These are phyloP conservation scores for Aspergillus biplanus DNA, from an alignment of 495 filamentous ascomycete genomes.

Conservation along the genomic window DNA sequence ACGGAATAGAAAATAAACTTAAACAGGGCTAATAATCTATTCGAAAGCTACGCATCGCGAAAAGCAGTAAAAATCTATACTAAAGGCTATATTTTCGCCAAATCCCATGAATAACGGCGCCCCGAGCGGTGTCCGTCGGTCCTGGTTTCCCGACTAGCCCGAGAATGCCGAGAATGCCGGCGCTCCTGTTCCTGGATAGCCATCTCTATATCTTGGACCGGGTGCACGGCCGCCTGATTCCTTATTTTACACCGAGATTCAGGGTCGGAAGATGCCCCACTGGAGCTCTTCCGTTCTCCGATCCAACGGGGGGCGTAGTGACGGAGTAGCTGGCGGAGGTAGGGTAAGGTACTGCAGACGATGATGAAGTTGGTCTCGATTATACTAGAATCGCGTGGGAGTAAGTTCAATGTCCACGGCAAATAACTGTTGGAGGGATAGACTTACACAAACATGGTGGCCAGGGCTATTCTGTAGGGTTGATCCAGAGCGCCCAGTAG, in stretches of 20 bases:
- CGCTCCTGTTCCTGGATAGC: background rate
- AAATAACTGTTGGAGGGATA: background rate
- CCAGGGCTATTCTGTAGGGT: slow-evolving; percentile 25
- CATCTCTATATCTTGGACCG: background rate
- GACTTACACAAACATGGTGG: slow-evolving; percentile 28
- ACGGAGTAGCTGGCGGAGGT: slow-evolving; percentile 30
- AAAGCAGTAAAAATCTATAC: too few species aligned
- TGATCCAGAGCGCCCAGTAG: slow-evolving; percentile 23
- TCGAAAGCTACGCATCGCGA: too few species aligned
- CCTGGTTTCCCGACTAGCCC: too few species aligned
- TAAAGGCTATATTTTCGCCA: too few species aligned
- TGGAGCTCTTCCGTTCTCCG: slow-evolving; percentile 7
- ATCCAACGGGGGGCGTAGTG: slow-evolving; percentile 27
- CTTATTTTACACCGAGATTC: background rate
- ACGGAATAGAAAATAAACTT: too few species aligned
- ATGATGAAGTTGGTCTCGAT: slow-evolving; percentile 36
- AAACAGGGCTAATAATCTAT: too few species aligned
- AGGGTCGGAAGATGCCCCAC: background rate
- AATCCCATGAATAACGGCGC: background rate
- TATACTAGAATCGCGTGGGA: slow-evolving; percentile 14
- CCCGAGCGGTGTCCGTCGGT: too few species aligned
- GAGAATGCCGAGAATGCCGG: too few species aligned
- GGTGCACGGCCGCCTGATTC: background rate
- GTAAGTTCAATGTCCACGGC: too few species aligned
- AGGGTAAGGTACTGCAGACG: slow-evolving; percentile 32